Base-by-base conservation (phyloP, 106 monocot genomes). In the Dendrobium chrysotoxum region DNA sequence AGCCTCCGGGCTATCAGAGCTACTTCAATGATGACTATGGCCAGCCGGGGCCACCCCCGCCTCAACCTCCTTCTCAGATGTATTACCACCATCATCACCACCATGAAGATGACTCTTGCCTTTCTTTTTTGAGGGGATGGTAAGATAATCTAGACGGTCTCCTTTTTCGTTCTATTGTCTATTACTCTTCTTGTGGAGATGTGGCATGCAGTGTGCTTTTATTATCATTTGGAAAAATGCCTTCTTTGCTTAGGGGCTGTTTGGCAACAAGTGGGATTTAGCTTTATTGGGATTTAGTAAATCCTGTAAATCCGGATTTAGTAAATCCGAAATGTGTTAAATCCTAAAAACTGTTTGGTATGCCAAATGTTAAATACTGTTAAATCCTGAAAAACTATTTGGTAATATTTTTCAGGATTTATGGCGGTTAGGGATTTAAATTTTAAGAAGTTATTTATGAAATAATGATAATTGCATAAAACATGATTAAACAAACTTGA, bases 1-100 rank as follows among this genome's bases (percentile, higher is more conserved):
- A 25, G 11, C 76, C 76, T 46, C 76, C 76, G 23, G 76, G 76
- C 26, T 76, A 76, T 47, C 76, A 76, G 47, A 76, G 47, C 45
- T 76, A 76, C 28, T 76, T 45, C 23, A 40, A 28, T 76, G 76
- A 76, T 76, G 76, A 47, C 46, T 76, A 76, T 76, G 47, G 47
- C 28, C 76, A 47, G 9, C 76, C 76, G 28, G 76, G 46, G 28
- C 47, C 47, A 10, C 76, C 76, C 0, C 76, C 76, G 8, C 76
- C 76, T 76, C 76, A 45, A 28, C 23, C 45, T 28, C 76, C 74
- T 41, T 74, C 76, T 4, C 76, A 76, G 45, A 76, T 76, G 3
- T 76, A 47, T 76, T 76, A 76, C 18, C 76, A 76, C 76, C 76
- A 76, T 47, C 70, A 70, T 35, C 74, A 74, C 74, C 76, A 76